Percentiles rank a stretch among this genome's conserved stretches.
These are phyloP conservation scores for Tephrocybe rancida DNA, from an alignment of 768 basidiomycete genomes.

Conservation along the genomic window DNA sequence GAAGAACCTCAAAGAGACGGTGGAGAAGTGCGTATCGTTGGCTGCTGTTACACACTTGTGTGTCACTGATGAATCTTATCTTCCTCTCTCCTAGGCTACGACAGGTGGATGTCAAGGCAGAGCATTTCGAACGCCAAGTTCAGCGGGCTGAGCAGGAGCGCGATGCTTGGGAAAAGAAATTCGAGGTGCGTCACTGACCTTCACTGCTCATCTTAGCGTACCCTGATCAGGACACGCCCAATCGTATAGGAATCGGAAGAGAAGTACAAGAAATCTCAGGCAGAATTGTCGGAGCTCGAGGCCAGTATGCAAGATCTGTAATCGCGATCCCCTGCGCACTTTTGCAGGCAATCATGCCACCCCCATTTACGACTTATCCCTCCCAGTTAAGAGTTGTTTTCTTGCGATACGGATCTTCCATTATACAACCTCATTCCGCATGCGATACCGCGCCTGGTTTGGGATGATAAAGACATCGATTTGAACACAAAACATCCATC, in stretches of 20 bases:
- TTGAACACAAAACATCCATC: neutral
- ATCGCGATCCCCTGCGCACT: conserved; percentile 25
- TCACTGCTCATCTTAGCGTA: neutral
- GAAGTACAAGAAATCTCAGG: conserved; percentile 75
- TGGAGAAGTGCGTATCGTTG: conserved; percentile 79
- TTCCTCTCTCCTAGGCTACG: conserved; percentile 61
- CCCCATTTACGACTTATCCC: neutral
- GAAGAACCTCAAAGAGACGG: conserved; percentile 95
- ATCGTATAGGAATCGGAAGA: conserved; percentile 61
- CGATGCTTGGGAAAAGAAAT: conserved; percentile 93
- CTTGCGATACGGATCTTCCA: conserved; percentile 15
- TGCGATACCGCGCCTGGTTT: conserved; percentile 12
- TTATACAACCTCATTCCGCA: conserved; percentile 5
- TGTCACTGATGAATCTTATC: conserved; percentile 15
- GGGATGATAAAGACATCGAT: conserved; percentile 15
- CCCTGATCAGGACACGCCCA: conserved; percentile 8
- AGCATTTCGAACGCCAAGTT: conserved; percentile 95
- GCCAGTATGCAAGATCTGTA: conserved; percentile 72
- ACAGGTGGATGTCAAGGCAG: conserved; percentile 97
- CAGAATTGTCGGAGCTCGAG: conserved; percentile 84
- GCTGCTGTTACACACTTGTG: neutral
- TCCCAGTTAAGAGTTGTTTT: conserved; percentile 7
- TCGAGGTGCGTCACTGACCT: conserved; percentile 62
- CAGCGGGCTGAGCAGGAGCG: conserved; percentile 87
- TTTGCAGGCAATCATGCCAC: conserved; percentile 2